phyloP scores from a whole-genome alignment of 495 filamentous ascomycete species.

The Clohesyomyces aquaticus region DNA sequence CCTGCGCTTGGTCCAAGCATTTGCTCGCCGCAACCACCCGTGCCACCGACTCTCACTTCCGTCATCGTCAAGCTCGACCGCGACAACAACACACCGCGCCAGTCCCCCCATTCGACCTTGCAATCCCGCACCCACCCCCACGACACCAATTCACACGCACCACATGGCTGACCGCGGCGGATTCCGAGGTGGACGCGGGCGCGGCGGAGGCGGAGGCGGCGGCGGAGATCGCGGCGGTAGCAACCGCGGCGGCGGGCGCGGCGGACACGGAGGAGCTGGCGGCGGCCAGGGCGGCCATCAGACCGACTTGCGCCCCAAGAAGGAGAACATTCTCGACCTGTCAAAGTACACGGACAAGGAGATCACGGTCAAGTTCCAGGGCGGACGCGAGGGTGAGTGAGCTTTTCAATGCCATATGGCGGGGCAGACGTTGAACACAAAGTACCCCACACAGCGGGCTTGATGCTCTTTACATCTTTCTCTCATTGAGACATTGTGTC shows the following conservation, averaged over 20 bases:
- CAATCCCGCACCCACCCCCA: neutral
- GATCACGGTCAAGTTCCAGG: conserved; percentile 93
- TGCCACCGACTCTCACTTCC: neutral
- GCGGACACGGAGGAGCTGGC: conserved; percentile 48
- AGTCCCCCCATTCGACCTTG: neutral
- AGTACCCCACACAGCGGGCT: too few species aligned
- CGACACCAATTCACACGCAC: conserved; percentile 18
- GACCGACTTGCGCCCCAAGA: conserved; percentile 79
- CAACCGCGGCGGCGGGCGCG: conserved; percentile 51
- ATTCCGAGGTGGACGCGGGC: conserved; percentile 51
- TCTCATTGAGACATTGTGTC: too few species aligned
- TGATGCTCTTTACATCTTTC: too few species aligned
- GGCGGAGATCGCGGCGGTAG: conserved; percentile 54
- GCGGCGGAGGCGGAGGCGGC: conserved; percentile 21
- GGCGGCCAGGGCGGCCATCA: conserved; percentile 52
- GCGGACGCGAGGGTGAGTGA: conserved; percentile 81
- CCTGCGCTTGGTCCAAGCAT: too few species aligned
- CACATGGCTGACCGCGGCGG: conserved; percentile 71
- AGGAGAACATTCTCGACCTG: conserved; percentile 96
- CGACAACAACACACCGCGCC: neutral
- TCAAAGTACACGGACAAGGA: conserved; percentile 95
- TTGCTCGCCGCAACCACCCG: too few species aligned
- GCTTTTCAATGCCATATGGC: neutral
- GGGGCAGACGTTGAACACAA: too few species aligned
- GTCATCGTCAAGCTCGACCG: neutral